These are phyloP conservation scores for Stachybotrys chartarum DNA, from an alignment of 2,329 filamentous ascomycete genomes.

Conservation along the genomic window DNA sequence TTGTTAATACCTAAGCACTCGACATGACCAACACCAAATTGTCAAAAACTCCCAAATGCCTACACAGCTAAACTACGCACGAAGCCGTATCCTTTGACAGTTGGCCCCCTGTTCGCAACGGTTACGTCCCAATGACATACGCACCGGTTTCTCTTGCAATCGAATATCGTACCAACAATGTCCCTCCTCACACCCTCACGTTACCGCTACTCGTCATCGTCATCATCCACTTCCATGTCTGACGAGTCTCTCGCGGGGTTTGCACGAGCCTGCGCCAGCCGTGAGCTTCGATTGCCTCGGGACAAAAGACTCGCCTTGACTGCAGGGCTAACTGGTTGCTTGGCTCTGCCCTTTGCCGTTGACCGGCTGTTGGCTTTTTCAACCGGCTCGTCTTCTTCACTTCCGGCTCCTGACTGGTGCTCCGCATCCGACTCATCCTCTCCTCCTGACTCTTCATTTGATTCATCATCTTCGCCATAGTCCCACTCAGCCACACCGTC, in stretches of 20 bases:
- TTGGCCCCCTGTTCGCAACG: neutral
- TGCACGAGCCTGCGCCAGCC: constrained; percentile 17
- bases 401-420: constrained; percentile 6
- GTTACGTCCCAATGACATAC: neutral
- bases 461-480: constrained; percentile 32
- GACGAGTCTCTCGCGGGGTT: constrained; percentile 16
- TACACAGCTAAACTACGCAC: neutral
- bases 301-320: constrained; percentile 17
- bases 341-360: constrained; percentile 14
- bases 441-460: constrained; percentile 20
- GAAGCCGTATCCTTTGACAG: neutral
- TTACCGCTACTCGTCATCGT: constrained; percentile 9
- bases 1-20: neutral
- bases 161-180: no score
- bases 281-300: constrained; percentile 11
- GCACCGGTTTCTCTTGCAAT: neutral
- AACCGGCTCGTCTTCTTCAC: constrained; percentile 16
- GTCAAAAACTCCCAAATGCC: neutral
- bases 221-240: constrained; percentile 28
- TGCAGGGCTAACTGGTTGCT: constrained; percentile 10
- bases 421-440: neutral
- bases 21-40: neutral
- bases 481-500: constrained; percentile 54
- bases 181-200: neutral
- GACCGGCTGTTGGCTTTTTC: constrained; percentile 3